Evolutionary conservation across 345 rosid species (phyloP).

Genomic region (Lumnitzera racemosa): DNA sequence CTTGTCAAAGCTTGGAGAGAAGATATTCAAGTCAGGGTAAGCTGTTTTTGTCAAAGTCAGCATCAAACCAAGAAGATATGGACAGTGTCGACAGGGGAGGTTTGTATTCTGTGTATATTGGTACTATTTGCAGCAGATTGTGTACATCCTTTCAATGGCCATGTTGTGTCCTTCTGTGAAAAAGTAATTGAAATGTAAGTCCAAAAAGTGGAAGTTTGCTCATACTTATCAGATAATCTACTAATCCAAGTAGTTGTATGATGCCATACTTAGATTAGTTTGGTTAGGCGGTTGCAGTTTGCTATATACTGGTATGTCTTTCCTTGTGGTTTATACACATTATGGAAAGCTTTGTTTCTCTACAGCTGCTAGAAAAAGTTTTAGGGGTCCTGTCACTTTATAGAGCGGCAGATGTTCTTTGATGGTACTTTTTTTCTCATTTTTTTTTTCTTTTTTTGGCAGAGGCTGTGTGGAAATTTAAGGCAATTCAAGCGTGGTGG

Average conservation of each 20-base stretch:
- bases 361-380: background rate
- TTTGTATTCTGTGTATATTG: conserved; percentile 12
- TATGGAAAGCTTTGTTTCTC: background rate
- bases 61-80: conserved; percentile 22
- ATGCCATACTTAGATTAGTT: too few relatives aligned
- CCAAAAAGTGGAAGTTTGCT: too few relatives aligned
- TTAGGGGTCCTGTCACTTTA: background rate
- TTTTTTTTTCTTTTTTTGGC: conserved; percentile 1
- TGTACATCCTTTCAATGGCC: background rate
- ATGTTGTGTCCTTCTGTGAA: background rate
- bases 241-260: too few relatives aligned
- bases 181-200: too few relatives aligned
- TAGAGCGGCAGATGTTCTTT: background rate
- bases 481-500: conserved; percentile 92
- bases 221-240: too few relatives aligned
- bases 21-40: conserved; percentile 29
- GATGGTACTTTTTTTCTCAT: background rate
- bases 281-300: too few relatives aligned
- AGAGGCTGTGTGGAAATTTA: conserved; percentile 70
- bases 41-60: conserved; percentile 18
- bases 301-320: too few relatives aligned
- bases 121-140: background rate
- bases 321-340: too few relatives aligned
- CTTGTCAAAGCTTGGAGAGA: conserved; percentile 56
- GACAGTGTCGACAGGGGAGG: conserved; percentile 37